Evolutionary conservation across 208 protist genomes (phyloP).

Genomic region (Crithidia acanthocephali): DNA sequence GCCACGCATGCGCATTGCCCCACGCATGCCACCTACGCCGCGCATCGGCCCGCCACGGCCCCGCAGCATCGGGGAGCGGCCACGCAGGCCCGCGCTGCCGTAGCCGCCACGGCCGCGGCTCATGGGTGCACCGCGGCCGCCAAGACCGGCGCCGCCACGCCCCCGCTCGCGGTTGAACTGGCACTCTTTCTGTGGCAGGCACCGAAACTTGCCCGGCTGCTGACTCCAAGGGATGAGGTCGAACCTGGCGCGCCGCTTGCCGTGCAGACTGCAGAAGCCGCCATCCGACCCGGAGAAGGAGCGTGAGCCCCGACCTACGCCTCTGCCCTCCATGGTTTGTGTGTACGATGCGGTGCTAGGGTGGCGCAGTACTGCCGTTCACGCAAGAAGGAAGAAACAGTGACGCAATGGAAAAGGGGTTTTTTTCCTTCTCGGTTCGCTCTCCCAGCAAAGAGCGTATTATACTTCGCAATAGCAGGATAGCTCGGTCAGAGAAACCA

Average conservation of each 20-base stretch:
- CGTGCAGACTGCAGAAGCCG: slow-evolving; percentile 77
- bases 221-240: slow-evolving; percentile 75
- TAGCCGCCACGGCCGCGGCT: slow-evolving; percentile 1
- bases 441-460: not conserved
- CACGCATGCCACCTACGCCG: slow-evolving; percentile 46
- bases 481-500: no score
- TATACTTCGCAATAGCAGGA: no score
- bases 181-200: slow-evolving; percentile 72
- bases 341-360: not conserved
- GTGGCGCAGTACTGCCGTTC: no score
- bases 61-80: slow-evolving; percentile 1
- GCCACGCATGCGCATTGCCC: slow-evolving; percentile 21
- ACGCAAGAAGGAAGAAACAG: no score
- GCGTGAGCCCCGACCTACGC: slow-evolving; percentile 29
- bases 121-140: slow-evolving; percentile 16
- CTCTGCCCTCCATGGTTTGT: slow-evolving; percentile 7
- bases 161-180: slow-evolving; percentile 33
- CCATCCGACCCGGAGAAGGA: slow-evolving; percentile 43
- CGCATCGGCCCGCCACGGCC: slow-evolving; percentile 36
- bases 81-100: not conserved
- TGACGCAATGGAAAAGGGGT: no score
- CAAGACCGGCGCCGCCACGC: no score
- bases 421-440: no score
- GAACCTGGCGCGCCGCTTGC: slow-evolving; percentile 45
- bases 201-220: slow-evolving; percentile 63